Evolutionary conservation across 306 rosid species (phyloP).

Genomic region (Ormosia semicastrata): DNA sequence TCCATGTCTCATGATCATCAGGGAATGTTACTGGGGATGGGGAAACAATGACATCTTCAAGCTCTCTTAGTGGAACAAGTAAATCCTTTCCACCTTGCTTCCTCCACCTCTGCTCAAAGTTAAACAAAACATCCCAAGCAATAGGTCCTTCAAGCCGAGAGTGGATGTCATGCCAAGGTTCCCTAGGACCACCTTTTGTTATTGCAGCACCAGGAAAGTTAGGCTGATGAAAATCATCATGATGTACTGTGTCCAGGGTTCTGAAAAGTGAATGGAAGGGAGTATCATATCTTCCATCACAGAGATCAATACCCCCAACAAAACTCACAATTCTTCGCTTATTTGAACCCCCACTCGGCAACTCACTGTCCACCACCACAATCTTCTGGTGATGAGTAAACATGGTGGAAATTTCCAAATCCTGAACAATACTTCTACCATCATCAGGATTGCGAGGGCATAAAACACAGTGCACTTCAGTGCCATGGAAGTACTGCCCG

Average conservation of each 20-base stretch:
- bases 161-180: conserved; percentile 78
- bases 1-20: conserved; percentile 64
- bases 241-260: conserved; percentile 62
- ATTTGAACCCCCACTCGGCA: conserved; percentile 41
- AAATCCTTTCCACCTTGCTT: conserved; percentile 67
- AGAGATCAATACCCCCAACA: conserved; percentile 68
- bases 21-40: conserved; percentile 64
- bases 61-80: conserved; percentile 46
- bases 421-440: conserved; percentile 58
- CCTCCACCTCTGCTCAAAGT: conserved; percentile 75
- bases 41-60: conserved; percentile 49
- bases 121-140: conserved; percentile 70
- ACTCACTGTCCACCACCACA: conserved; percentile 57
- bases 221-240: conserved; percentile 66
- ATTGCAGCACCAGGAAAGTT: conserved; percentile 54
- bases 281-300: conserved; percentile 75
- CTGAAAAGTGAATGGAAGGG: conserved; percentile 66
- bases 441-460: conserved; percentile 74
- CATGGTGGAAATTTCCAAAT: conserved; percentile 49
- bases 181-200: conserved; percentile 63
- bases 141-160: conserved; percentile 67
- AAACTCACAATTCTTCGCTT: conserved; percentile 61
- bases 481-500: conserved; percentile 29
- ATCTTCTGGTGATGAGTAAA: conserved; percentile 77
- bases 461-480: conserved; percentile 61